Conservation (phyloP, 305 asterid species). For the Fraxinus sp. region DNA sequence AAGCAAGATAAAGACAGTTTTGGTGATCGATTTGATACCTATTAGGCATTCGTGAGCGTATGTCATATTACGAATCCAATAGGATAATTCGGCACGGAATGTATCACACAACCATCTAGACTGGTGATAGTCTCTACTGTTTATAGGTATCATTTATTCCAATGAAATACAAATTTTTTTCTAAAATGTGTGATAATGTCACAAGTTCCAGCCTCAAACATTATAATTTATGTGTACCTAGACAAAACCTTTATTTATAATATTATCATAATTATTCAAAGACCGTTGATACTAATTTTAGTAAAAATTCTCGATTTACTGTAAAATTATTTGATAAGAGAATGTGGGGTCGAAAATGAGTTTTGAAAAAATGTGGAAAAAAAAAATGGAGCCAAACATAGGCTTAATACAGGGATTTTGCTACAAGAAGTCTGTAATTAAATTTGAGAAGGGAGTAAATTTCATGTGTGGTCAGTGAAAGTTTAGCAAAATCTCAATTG, state of each 20-base stretch:
- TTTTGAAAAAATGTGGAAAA: too few relatives aligned
- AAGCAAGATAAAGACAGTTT: background rate
- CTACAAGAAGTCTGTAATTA: background rate
- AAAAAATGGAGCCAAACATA: background rate
- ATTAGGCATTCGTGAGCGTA: background rate
- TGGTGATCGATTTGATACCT: background rate
- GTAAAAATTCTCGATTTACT: too few relatives aligned
- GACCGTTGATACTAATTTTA: too few relatives aligned
- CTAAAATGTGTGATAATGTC: background rate
- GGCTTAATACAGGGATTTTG: too few relatives aligned
- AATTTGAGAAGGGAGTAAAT: background rate
- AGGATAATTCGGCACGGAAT: background rate
- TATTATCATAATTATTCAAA: too few relatives aligned
- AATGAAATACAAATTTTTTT: background rate
- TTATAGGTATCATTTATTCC: too few relatives aligned
- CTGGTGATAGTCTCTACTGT: background rate
- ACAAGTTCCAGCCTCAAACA: background rate
- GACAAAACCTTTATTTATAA: background rate
- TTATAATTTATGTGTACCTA: background rate
- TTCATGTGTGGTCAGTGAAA: background rate
- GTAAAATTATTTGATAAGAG: too few relatives aligned
- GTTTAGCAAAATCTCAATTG: background rate
- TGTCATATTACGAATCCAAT: background rate
- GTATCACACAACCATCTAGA: background rate
- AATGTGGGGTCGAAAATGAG: too few relatives aligned